These are phyloP conservation scores for Metschnikowia proteae DNA, from an alignment of 805 yeast genomes.

Conservation along the genomic window DNA sequence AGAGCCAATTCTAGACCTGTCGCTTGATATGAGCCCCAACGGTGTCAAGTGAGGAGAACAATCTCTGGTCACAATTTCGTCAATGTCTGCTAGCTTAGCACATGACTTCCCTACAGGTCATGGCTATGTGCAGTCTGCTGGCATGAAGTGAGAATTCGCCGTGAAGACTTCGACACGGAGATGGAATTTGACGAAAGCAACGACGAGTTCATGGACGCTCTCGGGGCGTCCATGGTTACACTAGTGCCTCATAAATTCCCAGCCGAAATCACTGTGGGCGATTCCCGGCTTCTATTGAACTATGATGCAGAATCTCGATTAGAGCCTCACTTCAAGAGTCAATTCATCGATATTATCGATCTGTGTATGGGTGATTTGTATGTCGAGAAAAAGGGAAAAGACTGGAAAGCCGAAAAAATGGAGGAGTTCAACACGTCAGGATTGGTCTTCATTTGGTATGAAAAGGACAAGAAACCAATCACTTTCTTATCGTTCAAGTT, in stretches of 20 bases:
- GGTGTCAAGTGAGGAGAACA: no score
- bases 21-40: no score
- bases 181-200: constrained; percentile 15
- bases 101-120: no score
- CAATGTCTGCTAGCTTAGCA: no score
- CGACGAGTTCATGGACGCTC: constrained; percentile 8
- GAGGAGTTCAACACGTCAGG: constrained; percentile 49
- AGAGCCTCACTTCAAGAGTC: background rate
- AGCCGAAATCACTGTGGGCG: background rate
- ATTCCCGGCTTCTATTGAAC: background rate
- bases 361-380: constrained; percentile 29
- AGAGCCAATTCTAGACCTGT: no score
- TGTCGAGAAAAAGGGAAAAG: constrained; percentile 26
- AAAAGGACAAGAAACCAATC: constrained; percentile 11
- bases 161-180: background rate
- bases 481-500: constrained; percentile 48
- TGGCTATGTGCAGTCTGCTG: background rate
- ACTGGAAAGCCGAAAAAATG: constrained; percentile 41
- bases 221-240: constrained; percentile 9
- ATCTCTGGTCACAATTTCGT: no score
- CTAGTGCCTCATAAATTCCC: constrained; percentile 11
- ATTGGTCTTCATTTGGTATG: constrained; percentile 39
- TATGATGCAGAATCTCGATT: constrained; percentile 2
- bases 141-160: background rate
- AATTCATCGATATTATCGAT: constrained; percentile 24